A percentile compares a stretch with the other conserved stretches of the same genome.
These are phyloP conservation scores for Trematosphaeria pertusa DNA, from an alignment of 2,329 filamentous ascomycete species.

Conservation along the genomic window DNA sequence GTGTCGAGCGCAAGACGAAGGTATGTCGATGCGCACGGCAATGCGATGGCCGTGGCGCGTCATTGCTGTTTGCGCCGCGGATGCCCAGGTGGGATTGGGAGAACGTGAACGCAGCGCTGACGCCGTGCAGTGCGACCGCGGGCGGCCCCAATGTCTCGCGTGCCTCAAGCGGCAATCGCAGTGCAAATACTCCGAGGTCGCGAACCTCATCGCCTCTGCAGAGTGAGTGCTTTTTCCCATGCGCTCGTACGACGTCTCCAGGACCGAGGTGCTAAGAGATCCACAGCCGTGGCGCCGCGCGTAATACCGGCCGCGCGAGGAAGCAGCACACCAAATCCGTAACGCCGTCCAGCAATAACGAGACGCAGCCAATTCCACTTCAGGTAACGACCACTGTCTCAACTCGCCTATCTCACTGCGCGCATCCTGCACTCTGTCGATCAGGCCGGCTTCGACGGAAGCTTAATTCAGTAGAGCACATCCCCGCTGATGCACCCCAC, in stretches of 20 bases:
- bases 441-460: slow-evolving; percentile 5
- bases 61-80: not conserved
- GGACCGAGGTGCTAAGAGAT: slow-evolving; percentile 21
- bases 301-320: slow-evolving; percentile 30
- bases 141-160: slow-evolving; percentile 62
- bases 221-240: slow-evolving; percentile 61
- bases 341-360: slow-evolving; percentile 28
- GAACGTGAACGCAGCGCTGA: slow-evolving; percentile 18
- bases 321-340: slow-evolving; percentile 38
- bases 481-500: slow-evolving; percentile 2
- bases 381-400: slow-evolving; percentile 32
- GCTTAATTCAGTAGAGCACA: slow-evolving; percentile 1
- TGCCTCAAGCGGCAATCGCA: slow-evolving; percentile 79
- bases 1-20: slow-evolving; percentile 84
- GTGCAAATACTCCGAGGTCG: slow-evolving; percentile 78
- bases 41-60: not conserved
- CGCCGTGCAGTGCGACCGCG: slow-evolving; percentile 71
- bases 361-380: slow-evolving; percentile 29
- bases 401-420: slow-evolving; percentile 1
- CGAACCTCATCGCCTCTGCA: slow-evolving; percentile 68
- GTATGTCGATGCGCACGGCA: slow-evolving; percentile 51
- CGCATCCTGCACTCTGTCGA: slow-evolving; percentile 22
- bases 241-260: not conserved
- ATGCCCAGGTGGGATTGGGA: not conserved
- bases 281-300: slow-evolving; percentile 38